These are phyloP conservation scores for Rhodocollybia butyracea DNA, from an alignment of 768 basidiomycete species.

Conservation along the genomic window DNA sequence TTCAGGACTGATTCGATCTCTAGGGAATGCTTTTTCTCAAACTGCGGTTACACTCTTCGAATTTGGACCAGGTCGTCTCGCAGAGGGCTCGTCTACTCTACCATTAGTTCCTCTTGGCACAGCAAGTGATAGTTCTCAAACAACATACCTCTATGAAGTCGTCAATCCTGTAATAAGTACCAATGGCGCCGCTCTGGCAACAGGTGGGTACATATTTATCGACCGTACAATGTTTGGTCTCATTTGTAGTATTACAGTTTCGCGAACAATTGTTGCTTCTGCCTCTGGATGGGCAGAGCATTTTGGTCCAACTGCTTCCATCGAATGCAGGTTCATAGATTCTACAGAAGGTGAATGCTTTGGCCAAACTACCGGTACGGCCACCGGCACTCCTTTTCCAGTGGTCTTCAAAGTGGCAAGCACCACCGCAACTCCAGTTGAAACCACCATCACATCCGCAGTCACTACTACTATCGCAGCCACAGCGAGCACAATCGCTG, in stretches of 20 bases:
- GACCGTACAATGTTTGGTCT: not conserved
- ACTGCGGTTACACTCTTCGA: not conserved
- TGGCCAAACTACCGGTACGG: not conserved
- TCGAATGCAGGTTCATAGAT: not conserved
- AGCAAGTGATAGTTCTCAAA: not conserved
- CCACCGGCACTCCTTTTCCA: not conserved
- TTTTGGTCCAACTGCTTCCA: not conserved
- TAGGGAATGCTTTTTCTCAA: not conserved
- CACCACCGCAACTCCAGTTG: too few relatives aligned
- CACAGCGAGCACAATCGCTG: not conserved
- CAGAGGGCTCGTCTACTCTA: not conserved
- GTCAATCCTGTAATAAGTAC: not conserved
- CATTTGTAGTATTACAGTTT: too few relatives aligned
- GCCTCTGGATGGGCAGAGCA: not conserved
- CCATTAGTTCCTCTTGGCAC: not conserved
- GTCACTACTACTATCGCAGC: too few relatives aligned
- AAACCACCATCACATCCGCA: not conserved
- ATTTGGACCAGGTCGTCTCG: not conserved
- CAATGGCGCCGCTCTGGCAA: not conserved
- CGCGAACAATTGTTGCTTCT: not conserved
- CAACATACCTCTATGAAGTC: constrained; percentile 5
- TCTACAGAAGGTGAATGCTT: not conserved
- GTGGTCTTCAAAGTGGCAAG: not conserved
- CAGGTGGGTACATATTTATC: not conserved
- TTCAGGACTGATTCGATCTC: too few relatives aligned